Percentiles rank a stretch among this genome's conserved stretches.
Conservation (phyloP, 2,329 filamentous ascomycete genomes). For the Tothia fuscella region DNA sequence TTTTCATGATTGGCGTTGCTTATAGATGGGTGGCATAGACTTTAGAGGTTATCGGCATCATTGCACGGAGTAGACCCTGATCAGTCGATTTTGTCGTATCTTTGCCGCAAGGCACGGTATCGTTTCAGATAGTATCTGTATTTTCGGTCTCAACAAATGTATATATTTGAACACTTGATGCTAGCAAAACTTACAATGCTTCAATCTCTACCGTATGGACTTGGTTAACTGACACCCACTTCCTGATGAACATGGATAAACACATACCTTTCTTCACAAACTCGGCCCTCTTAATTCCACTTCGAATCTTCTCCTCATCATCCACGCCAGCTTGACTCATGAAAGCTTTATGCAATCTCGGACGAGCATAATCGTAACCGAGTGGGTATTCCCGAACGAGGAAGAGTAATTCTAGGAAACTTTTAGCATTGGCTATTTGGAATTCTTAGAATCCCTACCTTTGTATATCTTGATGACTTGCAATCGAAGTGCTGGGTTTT, state of each 20-base stretch:
- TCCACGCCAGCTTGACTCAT: constrained; percentile 56
- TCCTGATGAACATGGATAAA: neutral
- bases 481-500: constrained; percentile 50
- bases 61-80: constrained; percentile 10
- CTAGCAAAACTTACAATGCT: constrained; percentile 56
- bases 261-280: constrained; percentile 77
- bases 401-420: constrained; percentile 59
- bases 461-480: constrained; percentile 85
- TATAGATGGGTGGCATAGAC: no score
- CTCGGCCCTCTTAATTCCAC: constrained; percentile 65
- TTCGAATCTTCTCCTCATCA: constrained; percentile 63
- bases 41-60: no score
- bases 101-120: constrained; percentile 72
- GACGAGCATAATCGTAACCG: constrained; percentile 72
- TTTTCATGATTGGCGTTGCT: no score
- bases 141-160: neutral
- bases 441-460: constrained; percentile 47
- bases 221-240: constrained; percentile 8
- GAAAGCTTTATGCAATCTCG: constrained; percentile 76
- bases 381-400: constrained; percentile 78
- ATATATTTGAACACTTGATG: neutral
- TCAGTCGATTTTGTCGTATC: constrained; percentile 46
- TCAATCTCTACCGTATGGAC: constrained; percentile 60
- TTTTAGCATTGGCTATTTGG: neutral
- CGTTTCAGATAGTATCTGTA: constrained; percentile 80